Evolutionary conservation across 2,329 filamentous ascomycete species (phyloP), one percentile per base, ranked within the genome.

Genomic region (Escovopsis sp.): DNA sequence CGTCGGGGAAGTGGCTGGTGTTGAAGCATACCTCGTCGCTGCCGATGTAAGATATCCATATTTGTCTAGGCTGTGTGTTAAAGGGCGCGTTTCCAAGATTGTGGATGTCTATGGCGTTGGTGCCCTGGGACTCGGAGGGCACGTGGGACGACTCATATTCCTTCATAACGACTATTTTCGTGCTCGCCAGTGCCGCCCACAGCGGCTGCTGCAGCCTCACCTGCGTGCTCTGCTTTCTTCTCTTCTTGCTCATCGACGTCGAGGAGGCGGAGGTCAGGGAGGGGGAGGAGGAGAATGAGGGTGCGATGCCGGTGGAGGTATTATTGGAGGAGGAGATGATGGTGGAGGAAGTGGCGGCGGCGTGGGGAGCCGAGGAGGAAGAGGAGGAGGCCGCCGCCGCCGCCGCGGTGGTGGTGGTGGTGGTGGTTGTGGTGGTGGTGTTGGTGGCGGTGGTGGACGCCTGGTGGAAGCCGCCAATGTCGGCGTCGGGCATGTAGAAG

Each of bases 151-250:
- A 75, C 63, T 87, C 82, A 53, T 85, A 85, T 62, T 87, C 88
- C 66, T 94, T 91, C 57, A 93, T 80, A 64, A 94, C 86, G 53
- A 91, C 89, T 59, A 95, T 88, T 70, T 95, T 95, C 57, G 88
- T 94, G 65, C 86, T 94, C 41, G 88, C 88, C 53, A 95, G 75
- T 39, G 88, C 88, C 49, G 88, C 86, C 88, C 88, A 95, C 50
- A 95, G 75, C 39, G 88, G 88, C 64, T 95, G 88, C 57, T 86
- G 80, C 59, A 86, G 85, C 60, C 88, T 75, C 51, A 94, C 86
- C 61, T 91, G 85, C 45, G 86, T 87, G 57, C 85, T 89, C 64
- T 94, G 86, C 65, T 91, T 89, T 64, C 83, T 78, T 65, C 85
- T 82, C 66, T 86, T 91, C 64, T 91, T 93, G 49, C 73, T 76